Conservation (phyloP, 257 asterid genomes). For the Anisodus acutangulus region DNA sequence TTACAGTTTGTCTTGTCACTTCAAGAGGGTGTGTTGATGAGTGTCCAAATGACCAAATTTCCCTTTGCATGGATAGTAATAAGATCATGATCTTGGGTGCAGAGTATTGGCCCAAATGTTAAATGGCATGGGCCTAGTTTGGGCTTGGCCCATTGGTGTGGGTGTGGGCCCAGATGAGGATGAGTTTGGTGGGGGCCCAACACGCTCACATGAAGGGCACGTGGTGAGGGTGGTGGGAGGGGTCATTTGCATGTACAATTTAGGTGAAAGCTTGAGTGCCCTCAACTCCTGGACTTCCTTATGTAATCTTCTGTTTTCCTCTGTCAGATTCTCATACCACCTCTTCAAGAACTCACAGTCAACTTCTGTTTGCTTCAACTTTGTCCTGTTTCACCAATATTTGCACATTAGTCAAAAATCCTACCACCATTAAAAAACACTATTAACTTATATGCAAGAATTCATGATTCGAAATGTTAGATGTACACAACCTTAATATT, state of each 20-base stretch:
- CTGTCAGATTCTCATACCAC: constrained; percentile 71
- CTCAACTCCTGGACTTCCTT: constrained; percentile 81
- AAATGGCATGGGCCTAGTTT: constrained; percentile 50
- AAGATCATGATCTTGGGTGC: constrained; percentile 46
- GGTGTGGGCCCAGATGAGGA: constrained; percentile 33
- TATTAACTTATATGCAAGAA: background rate
- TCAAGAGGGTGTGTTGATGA: background rate
- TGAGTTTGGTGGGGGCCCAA: constrained; percentile 46
- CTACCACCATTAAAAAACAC: background rate
- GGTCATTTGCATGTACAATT: constrained; percentile 80
- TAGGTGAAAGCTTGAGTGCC: constrained; percentile 69
- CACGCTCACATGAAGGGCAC: constrained; percentile 90
- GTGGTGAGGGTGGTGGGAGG: constrained; percentile 84
- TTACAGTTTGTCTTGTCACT: background rate
- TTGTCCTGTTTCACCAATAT: constrained; percentile 53
- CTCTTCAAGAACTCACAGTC: constrained; percentile 77
- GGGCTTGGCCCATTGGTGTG: constrained; percentile 35
- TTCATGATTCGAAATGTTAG: no score
- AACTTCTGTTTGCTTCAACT: constrained; percentile 85
- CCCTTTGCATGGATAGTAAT: background rate
- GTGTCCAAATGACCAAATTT: background rate
- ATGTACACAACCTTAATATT: no score
- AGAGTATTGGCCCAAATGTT: constrained; percentile 56
- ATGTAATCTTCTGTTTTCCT: constrained; percentile 70
- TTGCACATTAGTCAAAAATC: background rate